Evolutionary conservation across 176 grass and related monocot genomes (phyloP).

Genomic region (Triticum monococcum): DNA sequence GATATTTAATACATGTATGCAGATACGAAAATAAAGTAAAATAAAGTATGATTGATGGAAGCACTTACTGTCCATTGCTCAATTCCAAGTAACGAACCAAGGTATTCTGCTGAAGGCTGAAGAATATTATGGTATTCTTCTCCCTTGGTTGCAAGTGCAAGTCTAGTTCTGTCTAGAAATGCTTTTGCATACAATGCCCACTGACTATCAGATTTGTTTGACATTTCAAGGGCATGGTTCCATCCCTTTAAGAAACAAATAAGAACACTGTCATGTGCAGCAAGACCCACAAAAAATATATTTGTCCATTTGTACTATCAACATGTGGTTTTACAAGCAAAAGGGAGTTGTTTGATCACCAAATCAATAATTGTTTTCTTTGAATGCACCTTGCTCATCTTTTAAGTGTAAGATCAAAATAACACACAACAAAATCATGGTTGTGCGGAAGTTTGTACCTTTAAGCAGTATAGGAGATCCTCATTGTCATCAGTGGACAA

Average conservation of each 20-base stretch:
- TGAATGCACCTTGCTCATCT: not conserved
- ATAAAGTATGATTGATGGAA: conserved; percentile 20
- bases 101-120: conserved; percentile 92
- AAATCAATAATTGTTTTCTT: not conserved
- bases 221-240: conserved; percentile 81
- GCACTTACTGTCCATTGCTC: conserved; percentile 77
- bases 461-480: conserved; percentile 87
- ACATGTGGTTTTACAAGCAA: not conserved
- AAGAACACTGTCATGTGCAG: conserved; percentile 7
- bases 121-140: conserved; percentile 80
- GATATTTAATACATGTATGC: conserved; percentile 10
- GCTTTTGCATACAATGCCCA: conserved; percentile 96
- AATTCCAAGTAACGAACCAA: conserved; percentile 79
- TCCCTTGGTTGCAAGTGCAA: conserved; percentile 86
- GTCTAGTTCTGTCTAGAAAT: conserved; percentile 92
- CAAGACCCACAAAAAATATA: not conserved
- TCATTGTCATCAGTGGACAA: conserved; percentile 91
- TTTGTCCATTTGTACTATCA: not conserved
- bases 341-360: not conserved
- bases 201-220: conserved; percentile 58
- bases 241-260: conserved; percentile 66
- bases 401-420: not conserved
- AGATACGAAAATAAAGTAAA: conserved; percentile 16
- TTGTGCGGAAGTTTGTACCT: conserved; percentile 43
- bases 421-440: not conserved